These are phyloP conservation scores for Silene conica DNA, from an alignment of 148 eudicot species.

Conservation along the genomic window DNA sequence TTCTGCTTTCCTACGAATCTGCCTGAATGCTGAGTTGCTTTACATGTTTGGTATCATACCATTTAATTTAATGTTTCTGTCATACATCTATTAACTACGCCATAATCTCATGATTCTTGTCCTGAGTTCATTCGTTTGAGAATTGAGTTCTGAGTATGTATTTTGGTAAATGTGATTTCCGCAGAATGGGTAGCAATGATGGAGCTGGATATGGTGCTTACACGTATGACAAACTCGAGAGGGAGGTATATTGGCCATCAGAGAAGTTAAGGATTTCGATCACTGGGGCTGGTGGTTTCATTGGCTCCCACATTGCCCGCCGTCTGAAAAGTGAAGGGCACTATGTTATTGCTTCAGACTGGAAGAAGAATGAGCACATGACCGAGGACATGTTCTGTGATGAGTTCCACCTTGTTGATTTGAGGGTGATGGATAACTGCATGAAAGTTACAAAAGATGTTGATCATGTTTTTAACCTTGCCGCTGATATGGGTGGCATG, in stretches of 20 bases:
- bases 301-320: slow-evolving; percentile 52
- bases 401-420: slow-evolving; percentile 54
- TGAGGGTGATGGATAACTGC: slow-evolving; percentile 60
- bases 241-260: slow-evolving; percentile 50
- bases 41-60: too few species aligned
- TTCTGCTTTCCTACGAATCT: not conserved
- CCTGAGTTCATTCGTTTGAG: not conserved
- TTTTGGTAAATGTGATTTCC: not conserved
- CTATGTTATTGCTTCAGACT: slow-evolving; percentile 51
- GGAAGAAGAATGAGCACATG: slow-evolving; percentile 66
- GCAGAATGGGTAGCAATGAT: slow-evolving; percentile 45
- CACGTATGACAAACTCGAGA: slow-evolving; percentile 54
- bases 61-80: too few species aligned
- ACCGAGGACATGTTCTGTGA: slow-evolving; percentile 57
- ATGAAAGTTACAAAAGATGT: slow-evolving; percentile 47
- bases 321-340: slow-evolving; percentile 53
- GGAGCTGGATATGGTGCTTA: slow-evolving; percentile 39
- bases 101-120: not conserved
- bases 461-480: slow-evolving; percentile 56
- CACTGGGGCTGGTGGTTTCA: slow-evolving; percentile 60
- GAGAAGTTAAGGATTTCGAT: slow-evolving; percentile 46
- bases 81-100: too few species aligned
- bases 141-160: not conserved
- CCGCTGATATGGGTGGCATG: slow-evolving; percentile 66
- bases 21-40: not conserved